These are phyloP conservation scores for Chaetoceros tenuissimus DNA, from an alignment of 108 stramenopile genomes.

Conservation along the genomic window DNA sequence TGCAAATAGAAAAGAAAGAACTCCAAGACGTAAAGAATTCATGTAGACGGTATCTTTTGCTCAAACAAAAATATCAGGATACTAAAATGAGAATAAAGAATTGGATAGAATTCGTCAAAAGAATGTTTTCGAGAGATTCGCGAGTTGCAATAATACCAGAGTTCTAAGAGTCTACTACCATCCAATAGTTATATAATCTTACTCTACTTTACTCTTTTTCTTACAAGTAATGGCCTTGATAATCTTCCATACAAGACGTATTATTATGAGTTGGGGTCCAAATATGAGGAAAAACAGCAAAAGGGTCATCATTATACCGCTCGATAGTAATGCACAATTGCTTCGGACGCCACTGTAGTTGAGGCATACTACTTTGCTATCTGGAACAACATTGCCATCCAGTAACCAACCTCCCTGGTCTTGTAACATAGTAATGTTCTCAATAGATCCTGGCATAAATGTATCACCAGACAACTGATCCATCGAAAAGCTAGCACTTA, in stretches of 20 bases:
- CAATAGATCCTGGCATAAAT: neutral
- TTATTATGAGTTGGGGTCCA: neutral
- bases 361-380: conserved; percentile 24
- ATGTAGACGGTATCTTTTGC: neutral
- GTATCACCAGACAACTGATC: conserved; percentile 9
- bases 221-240: neutral
- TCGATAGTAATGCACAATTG: neutral
- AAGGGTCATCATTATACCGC: neutral
- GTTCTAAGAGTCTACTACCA: neutral
- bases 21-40: neutral
- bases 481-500: conserved; percentile 12
- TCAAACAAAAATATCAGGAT: neutral
- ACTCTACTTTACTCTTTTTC: neutral
- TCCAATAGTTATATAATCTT: neutral
- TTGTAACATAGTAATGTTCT: neutral
- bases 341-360: conserved; percentile 17
- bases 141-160: neutral
- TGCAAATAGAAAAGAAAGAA: neutral
- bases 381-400: neutral
- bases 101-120: neutral
- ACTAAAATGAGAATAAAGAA: neutral
- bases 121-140: neutral
- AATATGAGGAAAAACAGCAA: neutral
- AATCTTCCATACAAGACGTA: neutral
- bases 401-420: neutral